These are phyloP conservation scores for Lobosporangium transversale DNA, from an alignment of 192 early-diverging fungal genomes.

Conservation along the genomic window DNA sequence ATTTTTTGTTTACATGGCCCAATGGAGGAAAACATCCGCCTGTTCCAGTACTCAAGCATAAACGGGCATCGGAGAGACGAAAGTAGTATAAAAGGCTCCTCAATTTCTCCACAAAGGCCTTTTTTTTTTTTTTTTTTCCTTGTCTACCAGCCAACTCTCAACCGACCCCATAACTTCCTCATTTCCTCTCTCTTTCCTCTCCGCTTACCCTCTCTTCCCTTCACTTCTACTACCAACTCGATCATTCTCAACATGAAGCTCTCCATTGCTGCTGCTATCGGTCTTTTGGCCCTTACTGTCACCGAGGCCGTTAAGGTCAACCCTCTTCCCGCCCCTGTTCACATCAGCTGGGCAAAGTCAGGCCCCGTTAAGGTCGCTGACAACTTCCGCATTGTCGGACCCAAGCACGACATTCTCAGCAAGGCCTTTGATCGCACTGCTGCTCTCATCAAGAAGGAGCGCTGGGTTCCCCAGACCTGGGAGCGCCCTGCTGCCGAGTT, in stretches of 20 bases:
- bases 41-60: no score
- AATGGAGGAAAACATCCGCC: not conserved
- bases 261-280: constrained; percentile 46
- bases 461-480: constrained; percentile 54
- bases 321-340: constrained; percentile 54
- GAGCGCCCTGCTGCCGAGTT: constrained; percentile 32
- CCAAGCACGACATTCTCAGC: constrained; percentile 53
- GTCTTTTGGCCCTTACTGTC: constrained; percentile 46
- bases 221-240: not conserved
- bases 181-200: constrained; percentile 2
- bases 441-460: constrained; percentile 58
- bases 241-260: constrained; percentile 33
- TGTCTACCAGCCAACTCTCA: constrained; percentile 40
- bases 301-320: constrained; percentile 57
- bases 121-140: constrained; percentile 31
- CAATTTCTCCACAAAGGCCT: constrained; percentile 18
- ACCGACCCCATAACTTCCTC: constrained; percentile 15
- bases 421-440: constrained; percentile 61
- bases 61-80: no score
- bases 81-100: constrained; percentile 26
- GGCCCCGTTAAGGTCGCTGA: constrained; percentile 53
- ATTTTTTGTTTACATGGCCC: no score
- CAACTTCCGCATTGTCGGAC: constrained; percentile 39
- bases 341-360: constrained; percentile 45
- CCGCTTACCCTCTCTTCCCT: not conserved